Evolutionary conservation across 345 rosid species (phyloP).

Genomic region (Carallia brachiata): DNA sequence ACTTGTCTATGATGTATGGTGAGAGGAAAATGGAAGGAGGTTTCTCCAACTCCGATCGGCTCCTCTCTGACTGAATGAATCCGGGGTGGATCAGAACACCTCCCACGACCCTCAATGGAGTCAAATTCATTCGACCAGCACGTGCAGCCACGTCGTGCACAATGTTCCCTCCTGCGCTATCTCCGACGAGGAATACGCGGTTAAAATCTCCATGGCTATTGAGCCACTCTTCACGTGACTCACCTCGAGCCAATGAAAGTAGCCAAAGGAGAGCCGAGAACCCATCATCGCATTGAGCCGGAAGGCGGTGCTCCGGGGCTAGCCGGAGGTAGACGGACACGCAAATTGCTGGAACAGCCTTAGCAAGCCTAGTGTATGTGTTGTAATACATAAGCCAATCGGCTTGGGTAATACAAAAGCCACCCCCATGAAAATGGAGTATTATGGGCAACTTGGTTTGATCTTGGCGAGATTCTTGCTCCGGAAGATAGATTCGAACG

Average conservation of each 20-base stretch:
- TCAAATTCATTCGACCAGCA: constrained; percentile 10
- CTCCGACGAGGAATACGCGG: constrained; percentile 34
- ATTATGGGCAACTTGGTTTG: constrained; percentile 20
- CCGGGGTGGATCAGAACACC: constrained; percentile 34
- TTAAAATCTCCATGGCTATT: constrained; percentile 15
- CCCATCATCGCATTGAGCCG: constrained; percentile 28
- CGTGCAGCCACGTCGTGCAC: constrained; percentile 36
- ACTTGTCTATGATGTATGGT: constrained; percentile 58
- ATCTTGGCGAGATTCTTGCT: not conserved
- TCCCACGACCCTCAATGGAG: constrained; percentile 25
- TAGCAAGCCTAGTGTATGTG: constrained; percentile 19
- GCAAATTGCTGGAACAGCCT: constrained; percentile 3
- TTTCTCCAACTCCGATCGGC: constrained; percentile 58
- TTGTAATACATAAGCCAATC: constrained; percentile 39
- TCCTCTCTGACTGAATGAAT: constrained; percentile 44
- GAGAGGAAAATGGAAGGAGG: constrained; percentile 51
- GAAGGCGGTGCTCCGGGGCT: constrained; percentile 37
- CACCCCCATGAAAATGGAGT: constrained; percentile 39
- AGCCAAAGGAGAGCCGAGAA: constrained; percentile 33
- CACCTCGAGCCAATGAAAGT: constrained; percentile 4
- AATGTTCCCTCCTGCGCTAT: constrained; percentile 31
- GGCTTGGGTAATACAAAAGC: constrained; percentile 34
- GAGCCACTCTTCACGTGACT: constrained; percentile 22
- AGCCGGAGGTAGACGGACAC: constrained; percentile 30
- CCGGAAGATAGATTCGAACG: constrained; percentile 53